Evolutionary conservation across 169 alveolate genomes (phyloP), one percentile per base, ranked within the genome.

Genomic region (Plasmodium reichenowi): DNA sequence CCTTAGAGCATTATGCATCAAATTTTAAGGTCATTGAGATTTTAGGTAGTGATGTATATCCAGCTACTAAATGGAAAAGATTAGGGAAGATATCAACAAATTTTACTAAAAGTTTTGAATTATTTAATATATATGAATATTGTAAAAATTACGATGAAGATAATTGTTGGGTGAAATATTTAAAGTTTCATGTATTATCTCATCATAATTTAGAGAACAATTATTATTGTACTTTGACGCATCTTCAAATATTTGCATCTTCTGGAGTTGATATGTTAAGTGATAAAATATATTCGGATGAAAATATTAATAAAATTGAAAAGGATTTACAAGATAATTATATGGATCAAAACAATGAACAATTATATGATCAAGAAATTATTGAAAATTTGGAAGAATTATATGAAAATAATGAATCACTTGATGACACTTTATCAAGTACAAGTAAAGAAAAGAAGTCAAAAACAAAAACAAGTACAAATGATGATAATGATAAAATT

Each of bases 151-250:
- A 89, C 32, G 95, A 80, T 45, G 92, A 86, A 58, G 74, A 54
- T 56, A 94, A 88, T 24, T 94, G 96, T 74, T 94, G 96, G 96
- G 93, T 93, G 20, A 86, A 74, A 32, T 86, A 86, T 85, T 43
- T 95, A 56, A 95, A 94, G 60, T 94, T 95, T 32, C 95, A 93
- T 56, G 89, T 95, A 45, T 89, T 95, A n/a, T 93, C 95, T 43
- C 94, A 90, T 86, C 97, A 95, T 83, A 91, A 64, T 29, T 47
- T 78, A 47, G 97, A 94, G 43, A 91, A 93, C 2, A 93, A 95
- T 87, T 95, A 95, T 88, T 95, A 95, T 83, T 95, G 97, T 80
- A 92, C 97, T 20, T 90, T 95, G 3, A 95, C 97, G 3, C 93
- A 93, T 43, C 88, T 95, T 86, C 93, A 92, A 92, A 96, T 95